Evolutionary conservation across 1,284 basidiomycete genomes (phyloP), one percentile per base, ranked within the genome.

Genomic region (Bondarzewia mesenterica): DNA sequence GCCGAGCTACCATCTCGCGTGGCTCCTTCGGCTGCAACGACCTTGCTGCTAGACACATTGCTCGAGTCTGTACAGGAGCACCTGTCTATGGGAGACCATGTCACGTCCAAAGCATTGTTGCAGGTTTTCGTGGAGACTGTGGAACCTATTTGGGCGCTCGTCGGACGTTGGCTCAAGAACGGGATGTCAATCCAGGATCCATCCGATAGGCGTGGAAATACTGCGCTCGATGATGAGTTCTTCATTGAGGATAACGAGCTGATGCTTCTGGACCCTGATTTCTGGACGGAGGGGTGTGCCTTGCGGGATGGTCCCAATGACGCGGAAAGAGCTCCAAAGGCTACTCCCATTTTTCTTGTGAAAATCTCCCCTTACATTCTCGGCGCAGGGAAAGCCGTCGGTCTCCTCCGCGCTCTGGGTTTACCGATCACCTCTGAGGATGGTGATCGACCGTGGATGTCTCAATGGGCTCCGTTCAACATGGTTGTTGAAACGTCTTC

Each of bases 361-460:
- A 75, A 77, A 41, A 68, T 83, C 12, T 77, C 80, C 4, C 71
- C 72, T 20, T 67, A 71, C 4, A 65, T 91, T 1, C 65, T 93
- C 14, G 75, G 78, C 25, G 80, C 86, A 0, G 90, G 90, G 5
- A 93, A 93, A 61, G 81, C 87, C 0, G 73, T 84, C 10, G 90
- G 90, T 1, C 68, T 93, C 35, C 68, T 92, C 23, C 70, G 73
- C 10, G 69, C 69, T 22, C 63, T 82, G 45, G 63, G 66, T 37
- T 50, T 63, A 32, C 51, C 59, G 41, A 37, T 48, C 14, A 22
- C 18, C 4, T 26, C 22, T 14, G 49, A 46, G 16, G 46, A 39
- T 15, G 29, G 39, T 7, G 27, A 3, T 27, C 10, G n/a, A 44
- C 42, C 22, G 18, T 45, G 48, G 50, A 48, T 52, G 50, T 21